These are phyloP conservation scores for Cutaneotrichosporon sp. DNA, from an alignment of 1,284 basidiomycete species.

Conservation along the genomic window DNA sequence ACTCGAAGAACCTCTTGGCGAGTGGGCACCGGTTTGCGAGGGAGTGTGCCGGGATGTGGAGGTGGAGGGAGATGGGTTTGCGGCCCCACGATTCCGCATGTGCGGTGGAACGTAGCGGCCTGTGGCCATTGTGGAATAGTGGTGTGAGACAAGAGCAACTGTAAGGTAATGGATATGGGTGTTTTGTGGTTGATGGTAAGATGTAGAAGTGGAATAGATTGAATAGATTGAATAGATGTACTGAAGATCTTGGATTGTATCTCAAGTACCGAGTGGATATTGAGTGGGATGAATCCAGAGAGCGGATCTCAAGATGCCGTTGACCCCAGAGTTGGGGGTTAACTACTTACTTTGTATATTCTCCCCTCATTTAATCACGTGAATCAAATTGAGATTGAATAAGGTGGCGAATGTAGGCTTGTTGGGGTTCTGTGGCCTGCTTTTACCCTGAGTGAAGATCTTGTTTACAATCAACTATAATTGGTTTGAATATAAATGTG, in stretches of 20 bases:
- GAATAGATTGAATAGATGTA: background rate
- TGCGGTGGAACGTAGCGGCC: slow-evolving; percentile 44
- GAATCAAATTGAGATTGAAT: background rate
- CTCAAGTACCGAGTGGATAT: no score
- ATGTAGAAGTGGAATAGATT: background rate
- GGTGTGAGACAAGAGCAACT: background rate
- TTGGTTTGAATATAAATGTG: background rate
- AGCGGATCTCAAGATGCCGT: background rate
- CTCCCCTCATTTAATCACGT: background rate
- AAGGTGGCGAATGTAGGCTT: no score
- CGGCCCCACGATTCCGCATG: slow-evolving; percentile 32
- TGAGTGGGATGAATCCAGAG: background rate
- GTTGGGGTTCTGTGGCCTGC: no score
- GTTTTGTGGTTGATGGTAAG: no score
- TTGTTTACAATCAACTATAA: background rate
- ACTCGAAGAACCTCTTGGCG: background rate
- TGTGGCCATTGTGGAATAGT: slow-evolving; percentile 10
- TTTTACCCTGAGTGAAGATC: background rate
- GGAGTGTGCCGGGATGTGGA: background rate
- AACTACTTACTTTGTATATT: background rate
- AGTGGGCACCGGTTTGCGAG: background rate
- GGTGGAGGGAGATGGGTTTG: background rate
- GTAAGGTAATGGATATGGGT: background rate
- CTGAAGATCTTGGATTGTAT: background rate
- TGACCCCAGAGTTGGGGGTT: no score